phyloP scores from a whole-genome alignment of 31 red algal species.

The Odonthalia washingtoniensis region DNA sequence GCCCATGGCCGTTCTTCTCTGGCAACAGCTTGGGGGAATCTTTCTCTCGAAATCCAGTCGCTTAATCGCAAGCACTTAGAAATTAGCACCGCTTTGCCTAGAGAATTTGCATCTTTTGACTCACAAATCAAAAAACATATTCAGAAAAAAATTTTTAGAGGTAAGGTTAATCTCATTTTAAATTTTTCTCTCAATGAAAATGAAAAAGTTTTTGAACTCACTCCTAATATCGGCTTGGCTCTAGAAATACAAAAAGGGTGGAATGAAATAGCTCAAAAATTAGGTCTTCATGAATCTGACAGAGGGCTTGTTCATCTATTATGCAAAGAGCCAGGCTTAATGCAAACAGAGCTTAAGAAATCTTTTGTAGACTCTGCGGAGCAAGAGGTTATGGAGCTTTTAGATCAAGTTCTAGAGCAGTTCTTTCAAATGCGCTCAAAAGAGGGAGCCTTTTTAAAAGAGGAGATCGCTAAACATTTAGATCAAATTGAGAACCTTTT shows the following conservation, averaged over 20 bases:
- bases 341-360: not conserved
- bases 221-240: not conserved
- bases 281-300: not conserved
- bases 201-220: not conserved
- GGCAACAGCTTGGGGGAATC: slow-evolving; percentile 26
- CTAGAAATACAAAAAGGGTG: not conserved
- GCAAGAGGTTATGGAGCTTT: too few species aligned
- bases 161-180: slow-evolving; percentile 66
- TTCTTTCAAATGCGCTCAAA: slow-evolving; percentile 11
- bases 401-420: too few species aligned
- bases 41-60: slow-evolving; percentile 69
- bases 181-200: slow-evolving; percentile 19
- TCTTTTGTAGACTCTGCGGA: not conserved
- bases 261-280: not conserved
- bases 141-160: slow-evolving; percentile 65
- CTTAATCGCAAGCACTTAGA: slow-evolving; percentile 85
- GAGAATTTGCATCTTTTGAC: slow-evolving; percentile 54
- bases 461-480: slow-evolving; percentile 57
- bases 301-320: not conserved
- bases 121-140: slow-evolving; percentile 56
- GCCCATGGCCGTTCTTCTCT: slow-evolving; percentile 64
- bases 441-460: slow-evolving; percentile 74
- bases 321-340: not conserved
- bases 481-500: slow-evolving; percentile 55
- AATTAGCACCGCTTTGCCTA: slow-evolving; percentile 60